These are phyloP conservation scores for Diaporthe amygdali DNA, from an alignment of 2,329 filamentous ascomycete species.

Conservation along the genomic window DNA sequence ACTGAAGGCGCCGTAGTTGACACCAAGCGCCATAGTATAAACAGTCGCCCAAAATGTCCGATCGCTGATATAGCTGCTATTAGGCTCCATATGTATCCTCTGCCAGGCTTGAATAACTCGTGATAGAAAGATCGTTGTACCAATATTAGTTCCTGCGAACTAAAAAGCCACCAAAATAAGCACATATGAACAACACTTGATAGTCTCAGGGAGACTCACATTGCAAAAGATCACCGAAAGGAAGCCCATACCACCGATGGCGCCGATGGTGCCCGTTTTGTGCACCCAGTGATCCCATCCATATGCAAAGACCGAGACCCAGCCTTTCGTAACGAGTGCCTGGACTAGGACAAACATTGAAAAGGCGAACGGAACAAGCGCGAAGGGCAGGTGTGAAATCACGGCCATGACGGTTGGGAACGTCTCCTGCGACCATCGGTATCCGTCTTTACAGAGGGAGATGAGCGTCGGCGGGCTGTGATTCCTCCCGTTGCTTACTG, in stretches of 20 bases:
- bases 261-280: slow-evolving; percentile 71
- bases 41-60: slow-evolving; percentile 76
- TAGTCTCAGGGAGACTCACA: slow-evolving; percentile 51
- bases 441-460: not conserved
- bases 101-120: slow-evolving; percentile 73
- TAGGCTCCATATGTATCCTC: slow-evolving; percentile 54
- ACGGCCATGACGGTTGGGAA: slow-evolving; percentile 74
- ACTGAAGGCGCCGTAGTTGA: slow-evolving; percentile 79
- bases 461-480: not conserved
- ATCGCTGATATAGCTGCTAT: slow-evolving; percentile 56
- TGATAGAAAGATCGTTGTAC: slow-evolving; percentile 74
- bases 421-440: slow-evolving; percentile 63
- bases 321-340: slow-evolving; percentile 74
- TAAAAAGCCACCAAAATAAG: slow-evolving; percentile 64
- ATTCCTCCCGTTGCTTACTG: not conserved
- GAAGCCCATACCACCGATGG: slow-evolving; percentile 75
- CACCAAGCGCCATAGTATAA: slow-evolving; percentile 75
- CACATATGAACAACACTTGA: slow-evolving; percentile 68
- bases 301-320: slow-evolving; percentile 74
- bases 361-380: slow-evolving; percentile 73
- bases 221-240: slow-evolving; percentile 75
- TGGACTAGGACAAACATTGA: slow-evolving; percentile 79
- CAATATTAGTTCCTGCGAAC: slow-evolving; percentile 81
- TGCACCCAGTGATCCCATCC: slow-evolving; percentile 77
- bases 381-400: slow-evolving; percentile 67